Conservation (phyloP, 2,329 filamentous ascomycete genomes). For the Cordyceps farinosa region DNA sequence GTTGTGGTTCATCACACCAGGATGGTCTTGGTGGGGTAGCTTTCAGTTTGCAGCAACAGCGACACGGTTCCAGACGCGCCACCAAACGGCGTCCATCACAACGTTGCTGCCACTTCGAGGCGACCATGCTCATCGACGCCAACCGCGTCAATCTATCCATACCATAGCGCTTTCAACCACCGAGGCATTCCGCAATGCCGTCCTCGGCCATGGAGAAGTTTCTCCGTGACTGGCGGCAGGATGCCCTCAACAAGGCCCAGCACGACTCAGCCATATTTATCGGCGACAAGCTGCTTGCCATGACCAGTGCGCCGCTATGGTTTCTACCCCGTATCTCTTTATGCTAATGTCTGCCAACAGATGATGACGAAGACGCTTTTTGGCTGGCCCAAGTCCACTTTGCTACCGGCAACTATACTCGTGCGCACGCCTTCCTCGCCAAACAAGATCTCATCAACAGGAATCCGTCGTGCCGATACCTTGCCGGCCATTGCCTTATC, state of each 20-base stretch:
- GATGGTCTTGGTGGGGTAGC: no score
- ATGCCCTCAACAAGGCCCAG: conserved; percentile 92
- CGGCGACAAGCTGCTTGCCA: conserved; percentile 90
- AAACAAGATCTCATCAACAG: conserved; percentile 77
- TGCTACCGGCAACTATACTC: conserved; percentile 88
- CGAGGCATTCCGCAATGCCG: background rate
- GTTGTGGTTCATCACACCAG: no score
- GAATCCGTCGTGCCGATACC: conserved; percentile 85
- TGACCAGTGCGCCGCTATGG: conserved; percentile 68
- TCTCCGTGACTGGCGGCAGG: conserved; percentile 89
- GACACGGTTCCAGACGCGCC: conserved; percentile 2
- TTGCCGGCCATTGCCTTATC: conserved; percentile 90
- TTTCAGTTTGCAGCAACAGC: background rate
- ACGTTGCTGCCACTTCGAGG: background rate
- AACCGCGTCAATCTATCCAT: background rate
- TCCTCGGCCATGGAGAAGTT: conserved; percentile 74
- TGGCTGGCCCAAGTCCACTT: conserved; percentile 99
- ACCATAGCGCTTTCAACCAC: background rate
- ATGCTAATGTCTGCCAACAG: conserved; percentile 42
- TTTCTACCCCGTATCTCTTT: background rate
- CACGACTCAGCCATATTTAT: conserved; percentile 97
- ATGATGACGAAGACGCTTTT: conserved; percentile 89
- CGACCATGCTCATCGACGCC: conserved; percentile 4
- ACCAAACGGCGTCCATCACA: conserved; percentile 9
- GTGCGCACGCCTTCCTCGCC: conserved; percentile 80